phyloP scores from a whole-genome alignment of 2,329 filamentous ascomycete species.

The Stenocarpella maydis region DNA sequence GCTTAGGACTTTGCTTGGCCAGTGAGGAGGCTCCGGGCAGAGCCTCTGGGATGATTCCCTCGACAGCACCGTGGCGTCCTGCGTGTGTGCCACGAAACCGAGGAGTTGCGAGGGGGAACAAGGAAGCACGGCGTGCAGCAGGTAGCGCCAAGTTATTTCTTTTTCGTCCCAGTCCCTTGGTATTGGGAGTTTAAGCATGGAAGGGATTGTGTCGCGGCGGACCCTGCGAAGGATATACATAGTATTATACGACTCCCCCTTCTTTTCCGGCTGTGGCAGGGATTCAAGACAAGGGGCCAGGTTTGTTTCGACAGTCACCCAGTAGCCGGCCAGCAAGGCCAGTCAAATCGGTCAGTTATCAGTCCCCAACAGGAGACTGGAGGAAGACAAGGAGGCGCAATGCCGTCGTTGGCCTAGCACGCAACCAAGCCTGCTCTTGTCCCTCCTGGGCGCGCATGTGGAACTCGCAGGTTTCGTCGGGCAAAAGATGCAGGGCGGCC shows the following conservation, averaged over 20 bases:
- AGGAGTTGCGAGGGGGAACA: neutral
- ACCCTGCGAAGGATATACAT: neutral
- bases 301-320: neutral
- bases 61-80: neutral
- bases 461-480: neutral
- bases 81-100: slow-evolving; percentile 1
- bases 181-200: neutral
- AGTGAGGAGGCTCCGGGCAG: neutral
- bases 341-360: neutral
- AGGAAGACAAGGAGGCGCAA: neutral
- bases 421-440: neutral
- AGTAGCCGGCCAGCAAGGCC: neutral
- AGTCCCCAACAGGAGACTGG: neutral
- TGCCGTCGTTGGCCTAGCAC: neutral
- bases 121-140: neutral
- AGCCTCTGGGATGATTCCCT: neutral
- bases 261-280: neutral
- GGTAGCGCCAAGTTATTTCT: slow-evolving; percentile 5
- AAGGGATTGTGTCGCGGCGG: neutral
- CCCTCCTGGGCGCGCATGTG: neutral
- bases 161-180: neutral
- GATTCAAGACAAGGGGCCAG: neutral
- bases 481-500: neutral
- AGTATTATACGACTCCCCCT: too few relatives aligned
- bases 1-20: slow-evolving; percentile 7